Evolutionary conservation across 352 stramenopile genomes (phyloP).

Genomic region (Pythium grandisporangium): DNA sequence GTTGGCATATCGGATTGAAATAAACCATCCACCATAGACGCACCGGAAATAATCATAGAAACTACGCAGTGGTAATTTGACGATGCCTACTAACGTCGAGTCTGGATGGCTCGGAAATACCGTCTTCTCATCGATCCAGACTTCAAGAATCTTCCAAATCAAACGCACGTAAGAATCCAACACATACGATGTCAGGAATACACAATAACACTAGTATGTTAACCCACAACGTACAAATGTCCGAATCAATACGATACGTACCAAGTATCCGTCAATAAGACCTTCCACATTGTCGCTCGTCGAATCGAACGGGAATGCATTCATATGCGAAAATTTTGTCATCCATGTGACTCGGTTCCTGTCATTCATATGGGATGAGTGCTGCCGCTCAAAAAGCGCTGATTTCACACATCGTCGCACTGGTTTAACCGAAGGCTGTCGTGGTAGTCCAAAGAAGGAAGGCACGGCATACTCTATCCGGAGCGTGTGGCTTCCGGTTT

Average conservation of each 20-base stretch:
- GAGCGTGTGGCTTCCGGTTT: neutral
- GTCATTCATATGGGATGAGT: no score
- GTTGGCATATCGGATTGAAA: no score
- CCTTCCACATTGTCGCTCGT: conserved; percentile 3
- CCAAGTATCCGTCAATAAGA: conserved; percentile 5
- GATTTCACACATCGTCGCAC: conserved; percentile 7
- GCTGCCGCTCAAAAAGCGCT: no score
- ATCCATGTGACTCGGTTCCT: no score
- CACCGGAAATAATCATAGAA: conserved; percentile 5
- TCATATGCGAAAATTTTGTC: conserved; percentile 9
- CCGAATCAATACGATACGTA: neutral
- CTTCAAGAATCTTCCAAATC: conserved; percentile 16
- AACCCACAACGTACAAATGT: neutral
- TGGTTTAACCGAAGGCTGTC: conserved; percentile 5
- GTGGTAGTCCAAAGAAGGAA: conserved; percentile 8
- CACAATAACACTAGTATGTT: neutral
- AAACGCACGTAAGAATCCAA: no score
- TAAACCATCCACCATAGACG: no score
- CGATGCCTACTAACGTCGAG: conserved; percentile 7
- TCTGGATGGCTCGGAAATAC: conserved; percentile 1
- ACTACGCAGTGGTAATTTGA: conserved; percentile 10
- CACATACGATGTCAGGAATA: no score
- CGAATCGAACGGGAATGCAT: conserved; percentile 14
- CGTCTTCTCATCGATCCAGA: conserved; percentile 10
- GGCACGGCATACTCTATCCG: conserved; percentile 11